A percentile compares a stretch with the other conserved stretches of the same genome.
Conservation (phyloP, 2,329 filamentous ascomycete species). For the Ilyonectria mors-panacis region DNA sequence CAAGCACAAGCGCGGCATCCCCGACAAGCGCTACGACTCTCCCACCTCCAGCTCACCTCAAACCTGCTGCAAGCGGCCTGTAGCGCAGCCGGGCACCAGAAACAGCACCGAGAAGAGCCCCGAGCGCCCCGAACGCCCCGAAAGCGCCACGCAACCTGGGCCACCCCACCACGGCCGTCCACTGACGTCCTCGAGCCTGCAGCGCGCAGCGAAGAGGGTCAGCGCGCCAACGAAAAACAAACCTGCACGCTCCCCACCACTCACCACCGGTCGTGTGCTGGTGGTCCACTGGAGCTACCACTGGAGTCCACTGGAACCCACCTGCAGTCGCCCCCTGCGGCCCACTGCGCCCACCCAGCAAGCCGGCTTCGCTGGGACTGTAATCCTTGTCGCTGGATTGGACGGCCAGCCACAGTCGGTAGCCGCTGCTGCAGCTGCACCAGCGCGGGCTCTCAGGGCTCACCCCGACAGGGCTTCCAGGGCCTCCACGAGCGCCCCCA, state of each 20-base stretch:
- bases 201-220: constrained; percentile 12
- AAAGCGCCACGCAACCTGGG: constrained; percentile 24
- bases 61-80: constrained; percentile 25
- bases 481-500: constrained; percentile 17
- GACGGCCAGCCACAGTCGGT: constrained; percentile 39
- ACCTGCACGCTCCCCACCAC: constrained; percentile 13
- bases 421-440: constrained; percentile 16
- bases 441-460: constrained; percentile 19
- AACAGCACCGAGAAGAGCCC: constrained; percentile 33
- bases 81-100: constrained; percentile 20
- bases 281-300: constrained; percentile 34
- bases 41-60: constrained; percentile 1
- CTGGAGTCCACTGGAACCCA: constrained; percentile 31
- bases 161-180: constrained; percentile 14
- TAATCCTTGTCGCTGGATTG: constrained; percentile 40
- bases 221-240: constrained; percentile 12
- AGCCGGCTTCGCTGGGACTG: constrained; percentile 43
- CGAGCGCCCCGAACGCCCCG: constrained; percentile 33
- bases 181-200: constrained; percentile 8
- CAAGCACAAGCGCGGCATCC: constrained; percentile 27
- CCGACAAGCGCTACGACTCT: constrained; percentile 23
- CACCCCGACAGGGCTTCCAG: constrained; percentile 24
- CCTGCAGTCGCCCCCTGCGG: constrained; percentile 41
- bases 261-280: constrained; percentile 22
- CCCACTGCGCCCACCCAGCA: constrained; percentile 43